Evolutionary conservation across 1,139 yeast genomes (phyloP).

Genomic region (Kodamaea sp.): DNA sequence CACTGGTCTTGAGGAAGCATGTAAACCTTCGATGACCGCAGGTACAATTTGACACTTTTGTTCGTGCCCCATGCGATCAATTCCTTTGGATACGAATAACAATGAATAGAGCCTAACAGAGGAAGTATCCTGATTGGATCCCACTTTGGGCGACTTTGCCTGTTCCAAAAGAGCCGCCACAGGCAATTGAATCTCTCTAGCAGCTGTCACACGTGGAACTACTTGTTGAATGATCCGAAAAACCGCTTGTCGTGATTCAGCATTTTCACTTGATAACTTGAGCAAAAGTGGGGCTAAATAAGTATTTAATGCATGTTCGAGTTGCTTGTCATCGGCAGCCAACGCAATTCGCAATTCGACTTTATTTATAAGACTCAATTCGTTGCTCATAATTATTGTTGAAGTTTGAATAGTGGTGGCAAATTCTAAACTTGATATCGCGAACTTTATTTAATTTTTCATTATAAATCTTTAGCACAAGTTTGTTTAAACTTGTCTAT

Average conservation of each 20-base stretch:
- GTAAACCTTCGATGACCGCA: conserved; percentile 43
- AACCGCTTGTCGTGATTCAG: conserved; percentile 65
- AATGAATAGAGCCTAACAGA: conserved; percentile 64
- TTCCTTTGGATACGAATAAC: conserved; percentile 62
- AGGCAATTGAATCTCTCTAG: conserved; percentile 57
- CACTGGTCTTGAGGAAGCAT: conserved; percentile 32
- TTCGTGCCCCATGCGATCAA: conserved; percentile 43
- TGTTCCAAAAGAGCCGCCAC: conserved; percentile 59
- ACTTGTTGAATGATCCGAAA: conserved; percentile 64
- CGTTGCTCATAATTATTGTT: conserved; percentile 39
- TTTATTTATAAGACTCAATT: conserved; percentile 57
- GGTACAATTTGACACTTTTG: conserved; percentile 46
- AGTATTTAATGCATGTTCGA: conserved; percentile 55
- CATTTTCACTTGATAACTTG: conserved; percentile 71
- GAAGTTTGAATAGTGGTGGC: conserved; percentile 7
- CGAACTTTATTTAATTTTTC: not conserved
- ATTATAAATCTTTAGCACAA: no score
- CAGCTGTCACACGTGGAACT: conserved; percentile 61
- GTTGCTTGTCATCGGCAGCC: conserved; percentile 63
- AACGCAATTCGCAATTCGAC: conserved; percentile 84
- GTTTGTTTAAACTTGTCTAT: no score
- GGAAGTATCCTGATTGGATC: conserved; percentile 41
- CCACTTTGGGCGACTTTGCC: conserved; percentile 51
- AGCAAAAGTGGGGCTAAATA: conserved; percentile 77
- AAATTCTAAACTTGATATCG: conserved; percentile 3